These are phyloP conservation scores for Populus tomentosa DNA, from an alignment of 441 rosid genomes.

Conservation along the genomic window DNA sequence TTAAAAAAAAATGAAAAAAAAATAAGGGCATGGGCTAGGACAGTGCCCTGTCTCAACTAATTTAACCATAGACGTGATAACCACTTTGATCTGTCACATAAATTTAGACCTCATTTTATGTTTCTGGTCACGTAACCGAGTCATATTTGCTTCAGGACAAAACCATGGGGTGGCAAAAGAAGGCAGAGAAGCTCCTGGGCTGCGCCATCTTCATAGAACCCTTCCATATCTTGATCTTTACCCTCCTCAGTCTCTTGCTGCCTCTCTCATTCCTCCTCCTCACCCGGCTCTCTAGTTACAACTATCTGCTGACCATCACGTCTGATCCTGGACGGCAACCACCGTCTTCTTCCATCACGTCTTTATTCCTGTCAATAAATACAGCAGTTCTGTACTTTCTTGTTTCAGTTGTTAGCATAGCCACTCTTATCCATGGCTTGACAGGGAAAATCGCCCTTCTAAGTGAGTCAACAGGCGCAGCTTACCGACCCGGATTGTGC, in stretches of 20 bases:
- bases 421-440: constrained; percentile 53
- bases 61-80: constrained; percentile 57
- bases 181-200: neutral
- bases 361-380: constrained; percentile 29
- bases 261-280: constrained; percentile 83
- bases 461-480: constrained; percentile 18
- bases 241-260: constrained; percentile 64
- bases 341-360: constrained; percentile 19
- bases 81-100: constrained; percentile 34
- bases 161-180: constrained; percentile 16
- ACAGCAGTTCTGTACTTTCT: constrained; percentile 39
- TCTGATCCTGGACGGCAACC: constrained; percentile 4
- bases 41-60: constrained; percentile 26
- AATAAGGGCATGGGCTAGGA: neutral
- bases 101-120: constrained; percentile 12
- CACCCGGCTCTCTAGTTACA: constrained; percentile 56
- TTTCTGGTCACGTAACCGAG: constrained; percentile 7
- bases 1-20: neutral
- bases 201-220: constrained; percentile 22
- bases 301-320: constrained; percentile 15
- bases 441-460: constrained; percentile 36
- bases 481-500: constrained; percentile 34
- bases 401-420: constrained; percentile 39
- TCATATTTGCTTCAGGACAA: constrained; percentile 8
- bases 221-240: constrained; percentile 44